Conservation (phyloP, 352 stramenopile genomes). For the Plasmopara muralis region DNA sequence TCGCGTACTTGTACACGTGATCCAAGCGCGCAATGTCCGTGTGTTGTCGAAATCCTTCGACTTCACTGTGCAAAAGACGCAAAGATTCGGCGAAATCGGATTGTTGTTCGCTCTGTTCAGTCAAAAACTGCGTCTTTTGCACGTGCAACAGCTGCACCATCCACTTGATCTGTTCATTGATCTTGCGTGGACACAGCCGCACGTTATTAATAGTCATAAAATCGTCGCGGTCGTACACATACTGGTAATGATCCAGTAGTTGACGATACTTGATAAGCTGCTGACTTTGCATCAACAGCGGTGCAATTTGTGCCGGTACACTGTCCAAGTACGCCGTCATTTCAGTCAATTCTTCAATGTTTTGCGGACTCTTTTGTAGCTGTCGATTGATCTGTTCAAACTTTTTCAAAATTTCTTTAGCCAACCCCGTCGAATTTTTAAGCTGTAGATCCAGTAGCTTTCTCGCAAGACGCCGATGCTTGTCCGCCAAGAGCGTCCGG, state of each 20-base stretch:
- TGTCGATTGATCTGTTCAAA: conserved; percentile 81
- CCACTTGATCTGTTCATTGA: conserved; percentile 80
- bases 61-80: conserved; percentile 79
- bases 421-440: conserved; percentile 64
- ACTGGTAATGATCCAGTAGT: conserved; percentile 77
- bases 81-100: conserved; percentile 85
- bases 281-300: conserved; percentile 63
- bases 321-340: conserved; percentile 81
- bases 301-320: conserved; percentile 52
- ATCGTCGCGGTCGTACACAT: conserved; percentile 81
- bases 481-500: conserved; percentile 64
- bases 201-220: conserved; percentile 89
- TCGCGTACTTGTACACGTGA: conserved; percentile 82
- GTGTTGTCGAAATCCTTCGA: conserved; percentile 82
- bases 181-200: conserved; percentile 80
- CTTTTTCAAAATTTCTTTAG: conserved; percentile 72
- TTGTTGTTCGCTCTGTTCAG: conserved; percentile 91
- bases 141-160: conserved; percentile 75
- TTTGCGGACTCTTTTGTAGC: conserved; percentile 80
- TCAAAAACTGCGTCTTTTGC: conserved; percentile 80
- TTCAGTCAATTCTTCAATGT: conserved; percentile 90
- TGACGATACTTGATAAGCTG: conserved; percentile 74
- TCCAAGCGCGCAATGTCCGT: conserved; percentile 81
- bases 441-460: conserved; percentile 72
- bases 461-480: conserved; percentile 62